These are phyloP conservation scores for Dothiorella sarmentorum DNA, from an alignment of 2,329 filamentous ascomycete genomes.

Conservation along the genomic window DNA sequence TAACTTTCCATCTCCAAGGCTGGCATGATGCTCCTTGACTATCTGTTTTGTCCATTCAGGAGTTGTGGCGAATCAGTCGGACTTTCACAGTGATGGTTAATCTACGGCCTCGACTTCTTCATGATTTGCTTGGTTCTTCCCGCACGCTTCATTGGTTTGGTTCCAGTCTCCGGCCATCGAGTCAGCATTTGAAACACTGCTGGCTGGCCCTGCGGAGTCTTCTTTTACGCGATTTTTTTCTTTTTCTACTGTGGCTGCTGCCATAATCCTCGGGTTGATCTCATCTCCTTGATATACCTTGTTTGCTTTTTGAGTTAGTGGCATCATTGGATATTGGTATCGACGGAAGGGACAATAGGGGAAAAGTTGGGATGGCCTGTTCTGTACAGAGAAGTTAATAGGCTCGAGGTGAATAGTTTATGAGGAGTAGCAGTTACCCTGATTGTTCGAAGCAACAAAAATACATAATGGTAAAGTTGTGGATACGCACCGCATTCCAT, in stretches of 20 bases:
- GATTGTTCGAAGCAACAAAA: not conserved
- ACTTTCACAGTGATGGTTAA: too few species aligned
- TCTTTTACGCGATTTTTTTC: not conserved
- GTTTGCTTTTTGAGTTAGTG: not conserved
- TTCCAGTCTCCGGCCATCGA: not conserved
- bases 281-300: slow-evolving; percentile 6
- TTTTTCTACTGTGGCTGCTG: not conserved
- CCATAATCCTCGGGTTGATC: not conserved
- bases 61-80: too few species aligned
- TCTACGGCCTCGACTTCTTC: not conserved
- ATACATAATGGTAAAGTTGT: not conserved
- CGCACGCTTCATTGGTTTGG: too few species aligned
- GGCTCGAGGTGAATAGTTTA: not conserved
- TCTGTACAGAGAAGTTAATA: not conserved
- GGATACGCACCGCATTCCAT: not conserved
- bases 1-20: too few species aligned
- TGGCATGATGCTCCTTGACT: too few species aligned
- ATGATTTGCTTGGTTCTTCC: too few species aligned
- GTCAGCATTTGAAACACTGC: not conserved
- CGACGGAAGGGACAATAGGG: not conserved
- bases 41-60: too few species aligned
- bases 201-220: not conserved
- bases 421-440: not conserved
- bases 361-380: not conserved
- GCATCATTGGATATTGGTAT: not conserved